A percentile compares a stretch with the other conserved stretches of the same genome.
These are phyloP conservation scores for Xylaria sp. DNA, from an alignment of 2,329 filamentous ascomycete genomes.

Conservation along the genomic window DNA sequence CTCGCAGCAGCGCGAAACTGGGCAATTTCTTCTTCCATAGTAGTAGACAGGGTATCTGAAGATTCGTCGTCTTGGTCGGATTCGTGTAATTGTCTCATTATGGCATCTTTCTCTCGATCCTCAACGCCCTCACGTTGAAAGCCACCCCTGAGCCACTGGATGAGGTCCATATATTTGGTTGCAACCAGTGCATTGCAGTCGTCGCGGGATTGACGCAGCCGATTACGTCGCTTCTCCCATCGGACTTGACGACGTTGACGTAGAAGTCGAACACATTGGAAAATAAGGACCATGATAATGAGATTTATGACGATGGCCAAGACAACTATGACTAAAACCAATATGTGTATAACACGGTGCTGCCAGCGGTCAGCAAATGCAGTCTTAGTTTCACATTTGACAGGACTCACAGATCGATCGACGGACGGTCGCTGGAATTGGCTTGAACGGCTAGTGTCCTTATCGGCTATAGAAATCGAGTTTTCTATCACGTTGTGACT, in stretches of 20 bases:
- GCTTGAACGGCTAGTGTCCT: neutral
- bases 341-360: constrained; percentile 23
- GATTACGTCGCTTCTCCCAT: constrained; percentile 27
- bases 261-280: constrained; percentile 29
- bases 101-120: constrained; percentile 53
- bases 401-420: constrained; percentile 31
- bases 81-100: constrained; percentile 43
- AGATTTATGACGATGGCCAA: constrained; percentile 23
- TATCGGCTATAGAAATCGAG: constrained; percentile 1
- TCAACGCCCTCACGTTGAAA: constrained; percentile 38
- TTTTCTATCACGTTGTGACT: constrained; percentile 8
- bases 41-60: constrained; percentile 46
- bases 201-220: constrained; percentile 28
- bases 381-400: constrained; percentile 16
- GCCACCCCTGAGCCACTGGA: constrained; percentile 44
- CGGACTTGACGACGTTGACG: constrained; percentile 31
- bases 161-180: constrained; percentile 46
- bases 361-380: constrained; percentile 19
- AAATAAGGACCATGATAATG: constrained; percentile 24
- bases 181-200: constrained; percentile 41
- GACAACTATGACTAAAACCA: constrained; percentile 14
- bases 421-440: neutral
- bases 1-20: constrained; percentile 58
- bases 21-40: constrained; percentile 61
- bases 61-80: constrained; percentile 44